Evolutionary conservation across 2,329 filamentous ascomycete species (phyloP).

Genomic region (Fusarium papillatum): DNA sequence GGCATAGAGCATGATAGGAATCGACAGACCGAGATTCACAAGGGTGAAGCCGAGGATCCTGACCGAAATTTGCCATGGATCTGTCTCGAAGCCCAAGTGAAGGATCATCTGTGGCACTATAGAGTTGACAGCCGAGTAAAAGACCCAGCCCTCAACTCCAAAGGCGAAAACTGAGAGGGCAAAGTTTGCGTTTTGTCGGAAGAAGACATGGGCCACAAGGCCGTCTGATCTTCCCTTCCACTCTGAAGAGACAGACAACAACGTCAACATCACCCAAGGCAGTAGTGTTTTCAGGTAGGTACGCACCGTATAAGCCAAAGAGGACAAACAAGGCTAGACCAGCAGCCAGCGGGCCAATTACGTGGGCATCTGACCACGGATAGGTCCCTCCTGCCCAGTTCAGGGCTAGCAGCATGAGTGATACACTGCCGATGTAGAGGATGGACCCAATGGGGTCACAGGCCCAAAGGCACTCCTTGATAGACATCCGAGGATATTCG

Average conservation of each 20-base stretch:
- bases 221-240: slow-evolving; percentile 14
- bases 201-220: slow-evolving; percentile 14
- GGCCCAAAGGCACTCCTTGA: slow-evolving; percentile 7
- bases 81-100: slow-evolving; percentile 10
- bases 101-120: slow-evolving; percentile 16
- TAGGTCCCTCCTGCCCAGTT: slow-evolving; percentile 11
- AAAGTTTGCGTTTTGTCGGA: slow-evolving; percentile 15
- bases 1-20: slow-evolving; percentile 12
- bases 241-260: background rate
- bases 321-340: slow-evolving; percentile 3
- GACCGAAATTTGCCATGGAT: slow-evolving; percentile 12
- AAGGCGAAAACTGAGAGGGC: slow-evolving; percentile 14
- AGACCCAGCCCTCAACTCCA: slow-evolving; percentile 13
- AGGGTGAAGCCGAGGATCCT: slow-evolving; percentile 11
- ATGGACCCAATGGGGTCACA: slow-evolving; percentile 16
- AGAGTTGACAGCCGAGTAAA: slow-evolving; percentile 13
- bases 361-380: slow-evolving; percentile 9
- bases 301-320: slow-evolving; percentile 13
- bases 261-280: background rate
- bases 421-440: slow-evolving; percentile 10
- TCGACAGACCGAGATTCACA: slow-evolving; percentile 12
- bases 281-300: background rate
- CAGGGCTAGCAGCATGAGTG: slow-evolving; percentile 13
- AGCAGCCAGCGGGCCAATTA: slow-evolving; percentile 4
- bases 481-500: slow-evolving; percentile 6